Base-by-base conservation (phyloP, 202 grass and related monocot genomes). In the Digitaria exilis region DNA sequence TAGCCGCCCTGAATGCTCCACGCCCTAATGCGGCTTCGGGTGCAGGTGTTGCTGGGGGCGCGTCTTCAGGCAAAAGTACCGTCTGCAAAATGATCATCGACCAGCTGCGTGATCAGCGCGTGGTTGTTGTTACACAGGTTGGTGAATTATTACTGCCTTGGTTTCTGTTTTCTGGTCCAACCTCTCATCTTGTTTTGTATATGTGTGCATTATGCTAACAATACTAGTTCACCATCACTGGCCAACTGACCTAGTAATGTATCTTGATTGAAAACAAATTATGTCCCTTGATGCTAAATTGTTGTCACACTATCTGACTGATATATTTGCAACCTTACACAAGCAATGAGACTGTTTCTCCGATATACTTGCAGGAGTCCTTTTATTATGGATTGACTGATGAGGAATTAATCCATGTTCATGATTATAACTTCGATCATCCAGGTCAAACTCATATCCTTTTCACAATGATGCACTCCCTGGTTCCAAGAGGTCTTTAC, bases 1-100 rank as follows among this genome's bases (percentile, higher is more conserved):
- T 50, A 41, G 49, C 25, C 10, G 4, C 35, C 22, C 22, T 10
- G 58, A 78, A 86, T 56, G 37, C 5, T 0, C 15, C 6, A 34
- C 25, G 39, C 22, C 10, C 19, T 90, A 6, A 83, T 75, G 42
- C 72, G 34, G 61, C 52, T 79, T 68, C 9, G 11, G 60, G 78
- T 82, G 66, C 73, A 98, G 92, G 92, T 85, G 92, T 98, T 65
- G 92, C 92, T 88, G 95, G 95, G 35, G 95, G 95, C 61, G 89
- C 95, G 37, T 87, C 95, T 60, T 93, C 95, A 75, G 95, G 95
- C 57, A 98, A 98, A 88, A 95, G 89, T 54, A 90, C 90, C 18
- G 95, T 98, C 14, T 95, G 95, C 91, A 93, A 91, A 82, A 93
- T 98, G 95, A 98, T 98, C 82, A 98, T 98, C 7, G 92, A 98